Evolutionary conservation across 2,329 filamentous ascomycete genomes (phyloP), one percentile per base, ranked within the genome.

Genomic region (Truncatella angustata): DNA sequence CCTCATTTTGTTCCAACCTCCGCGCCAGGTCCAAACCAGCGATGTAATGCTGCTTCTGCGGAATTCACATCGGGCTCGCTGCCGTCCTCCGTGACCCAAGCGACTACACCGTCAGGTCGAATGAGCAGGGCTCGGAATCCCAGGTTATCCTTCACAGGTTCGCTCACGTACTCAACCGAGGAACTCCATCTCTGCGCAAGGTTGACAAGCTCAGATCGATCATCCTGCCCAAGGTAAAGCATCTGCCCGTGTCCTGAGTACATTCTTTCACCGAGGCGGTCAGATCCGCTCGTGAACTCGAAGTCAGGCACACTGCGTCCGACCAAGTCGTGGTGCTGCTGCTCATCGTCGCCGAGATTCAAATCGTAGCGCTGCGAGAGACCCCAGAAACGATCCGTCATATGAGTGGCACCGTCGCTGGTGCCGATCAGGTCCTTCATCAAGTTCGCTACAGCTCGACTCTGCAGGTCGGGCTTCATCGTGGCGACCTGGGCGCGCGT

Each of bases 301-400:
- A 72, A 68, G 42, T 72, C 64, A 4, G 69, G 70, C 9, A 63
- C 63, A 56, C 69, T 72, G 46, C 59, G 58, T 4, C 71, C 72
- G 20, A 70, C 63, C 4, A 70, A 53, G 9, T 63, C 58, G 45
- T 70, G 64, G 16, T 28, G 6, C 23, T 28, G 5, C 39, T 39
- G 36, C 44, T 56, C 16, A 9, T 24, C 40, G 21, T 26, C 23
- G 1, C 5, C 6, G 12, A 26, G 40, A 23, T 23, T 18, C 30
- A 66, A 57, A 7, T 58, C 56, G 45, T 71, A 71, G 4, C 63
- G 58, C 53, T 64, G 63, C 37, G 63, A 65, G 24, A 72, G 40
- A 0, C 70, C 70, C 67, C 64, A 70, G 23, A 70, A 53, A 4
- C 63, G 63, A 10, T 66, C 67, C 24, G 68, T 46, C 42, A 66